phyloP scores from a whole-genome alignment of 164 flowering plant species.

The Paratinospora sagittata region DNA sequence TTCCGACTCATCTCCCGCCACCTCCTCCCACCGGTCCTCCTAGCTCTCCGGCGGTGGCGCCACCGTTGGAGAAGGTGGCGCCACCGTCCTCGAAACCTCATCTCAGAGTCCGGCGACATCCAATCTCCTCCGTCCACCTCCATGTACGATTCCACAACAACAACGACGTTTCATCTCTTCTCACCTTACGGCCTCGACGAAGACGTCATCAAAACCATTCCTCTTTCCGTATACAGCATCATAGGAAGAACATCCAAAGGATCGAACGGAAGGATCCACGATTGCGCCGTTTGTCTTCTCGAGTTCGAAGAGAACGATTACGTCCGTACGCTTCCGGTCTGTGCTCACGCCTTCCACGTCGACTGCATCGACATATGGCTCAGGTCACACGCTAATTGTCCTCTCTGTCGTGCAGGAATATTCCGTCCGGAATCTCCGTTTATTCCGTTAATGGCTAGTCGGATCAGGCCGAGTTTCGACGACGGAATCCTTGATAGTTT shows the following conservation, averaged over 20 bases:
- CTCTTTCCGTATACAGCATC: slow-evolving; percentile 51
- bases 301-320: slow-evolving; percentile 82
- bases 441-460: slow-evolving; percentile 73
- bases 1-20: slow-evolving; percentile 79
- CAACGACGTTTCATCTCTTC: slow-evolving; percentile 25
- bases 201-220: slow-evolving; percentile 69
- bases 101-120: slow-evolving; percentile 28
- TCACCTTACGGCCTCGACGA: slow-evolving; percentile 83
- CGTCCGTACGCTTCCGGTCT: slow-evolving; percentile 80
- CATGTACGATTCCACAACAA: slow-evolving; percentile 17
- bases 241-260: slow-evolving; percentile 12
- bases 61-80: slow-evolving; percentile 30
- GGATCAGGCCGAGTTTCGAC: slow-evolving; percentile 78
- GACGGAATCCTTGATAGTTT: slow-evolving; percentile 40
- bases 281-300: slow-evolving; percentile 89
- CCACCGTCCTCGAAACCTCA: slow-evolving; percentile 14
- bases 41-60: slow-evolving; percentile 28
- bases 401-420: slow-evolving; percentile 83
- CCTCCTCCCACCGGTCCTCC: slow-evolving; percentile 40
- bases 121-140: slow-evolving; percentile 38
- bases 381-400: slow-evolving; percentile 88
- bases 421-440: slow-evolving; percentile 67
- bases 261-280: slow-evolving; percentile 25
- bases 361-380: slow-evolving; percentile 97
- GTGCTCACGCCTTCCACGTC: slow-evolving; percentile 81